Percentiles rank a stretch among this genome's conserved stretches.
Conservation (phyloP, 1,284 basidiomycete genomes). For the Tylopilus orsonianus region DNA sequence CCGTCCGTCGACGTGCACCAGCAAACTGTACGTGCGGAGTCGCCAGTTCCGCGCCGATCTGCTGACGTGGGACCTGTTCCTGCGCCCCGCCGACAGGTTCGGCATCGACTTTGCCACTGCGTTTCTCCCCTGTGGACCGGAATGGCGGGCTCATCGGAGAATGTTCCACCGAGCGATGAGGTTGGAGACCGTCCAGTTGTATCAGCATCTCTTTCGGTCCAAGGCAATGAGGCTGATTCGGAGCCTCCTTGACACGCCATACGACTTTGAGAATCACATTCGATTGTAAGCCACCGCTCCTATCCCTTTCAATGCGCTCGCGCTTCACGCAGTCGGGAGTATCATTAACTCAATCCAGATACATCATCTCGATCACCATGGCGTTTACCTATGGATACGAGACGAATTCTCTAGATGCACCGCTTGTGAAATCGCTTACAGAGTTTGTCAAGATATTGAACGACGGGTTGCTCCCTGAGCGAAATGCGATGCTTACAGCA, state of each 20-base stretch:
- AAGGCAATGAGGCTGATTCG: conserved; percentile 24
- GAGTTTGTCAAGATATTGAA: conserved; percentile 27
- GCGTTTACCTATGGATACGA: conserved; percentile 33
- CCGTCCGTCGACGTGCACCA: conserved; percentile 24
- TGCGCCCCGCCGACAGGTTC: conserved; percentile 20
- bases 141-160: conserved; percentile 31
- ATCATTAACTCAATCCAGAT: conserved; percentile 17
- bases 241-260: conserved; percentile 25
- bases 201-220: conserved; percentile 23
- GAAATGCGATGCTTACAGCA: conserved; percentile 31
- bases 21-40: conserved; percentile 24
- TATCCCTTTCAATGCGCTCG: not conserved
- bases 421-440: conserved; percentile 27
- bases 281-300: conserved; percentile 16
- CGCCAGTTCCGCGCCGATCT: no score
- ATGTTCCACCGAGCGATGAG: conserved; percentile 34
- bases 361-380: conserved; percentile 34
- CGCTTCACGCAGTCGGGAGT: not conserved
- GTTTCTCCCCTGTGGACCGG: conserved; percentile 32
- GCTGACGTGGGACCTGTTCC: conserved; percentile 1
- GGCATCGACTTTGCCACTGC: conserved; percentile 34
- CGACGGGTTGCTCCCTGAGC: conserved; percentile 28
- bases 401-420: conserved; percentile 25
- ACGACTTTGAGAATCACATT: conserved; percentile 25
- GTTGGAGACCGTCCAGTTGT: conserved; percentile 15